Base-by-base conservation (phyloP, 805 yeast genomes). In the Kurtzmaniella cleridarum region DNA sequence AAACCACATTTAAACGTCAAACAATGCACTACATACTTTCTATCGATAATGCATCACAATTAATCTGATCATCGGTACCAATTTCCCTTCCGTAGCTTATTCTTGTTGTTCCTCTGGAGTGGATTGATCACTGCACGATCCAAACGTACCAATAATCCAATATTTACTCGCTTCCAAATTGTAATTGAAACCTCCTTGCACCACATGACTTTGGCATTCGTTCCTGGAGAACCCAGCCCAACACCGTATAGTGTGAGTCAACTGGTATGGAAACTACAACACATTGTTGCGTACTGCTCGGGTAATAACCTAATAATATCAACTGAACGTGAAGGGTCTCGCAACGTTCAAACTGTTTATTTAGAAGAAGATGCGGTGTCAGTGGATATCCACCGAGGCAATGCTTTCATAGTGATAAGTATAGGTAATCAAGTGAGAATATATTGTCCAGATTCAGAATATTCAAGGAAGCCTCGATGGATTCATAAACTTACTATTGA, bases 161-260 rank as follows among this genome's bases (percentile, higher is more conserved):
- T 14, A 14, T 5, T 14, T 5, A 28, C 15, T 28, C 9, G 9
- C 9, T 14, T 28, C 9, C 6, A 28, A 28, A n/a, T 28, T 10
- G 30, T 5, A n/a, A 14, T 28, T 6, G 9, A 28, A n/a, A 5
- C 30, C 6, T 5, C 24, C 5, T 20, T 20, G 24, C 7, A 20
- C 39, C 34, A n/a, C 30, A 79, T 82, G 88, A 67, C 83, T 4
- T 58, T 84, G 39, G 78, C 78, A 41, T 81, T 84, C 52, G 76
- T 86, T 33, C 96, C 96, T 2, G 97, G 97, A 1, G 86, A 85
- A 54, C 93, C 93, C 14, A 84, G 81, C 55, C 59, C 66, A 33
- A 55, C 75, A 1, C 68, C 66, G 11, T 75, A 75, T 46, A 65
- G 87, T 1, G 73, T 79, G 17, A 66, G 77, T 30, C 81, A 79